These are phyloP conservation scores for Botrytis squamosa DNA, from an alignment of 2,329 filamentous ascomycete species.

Conservation along the genomic window DNA sequence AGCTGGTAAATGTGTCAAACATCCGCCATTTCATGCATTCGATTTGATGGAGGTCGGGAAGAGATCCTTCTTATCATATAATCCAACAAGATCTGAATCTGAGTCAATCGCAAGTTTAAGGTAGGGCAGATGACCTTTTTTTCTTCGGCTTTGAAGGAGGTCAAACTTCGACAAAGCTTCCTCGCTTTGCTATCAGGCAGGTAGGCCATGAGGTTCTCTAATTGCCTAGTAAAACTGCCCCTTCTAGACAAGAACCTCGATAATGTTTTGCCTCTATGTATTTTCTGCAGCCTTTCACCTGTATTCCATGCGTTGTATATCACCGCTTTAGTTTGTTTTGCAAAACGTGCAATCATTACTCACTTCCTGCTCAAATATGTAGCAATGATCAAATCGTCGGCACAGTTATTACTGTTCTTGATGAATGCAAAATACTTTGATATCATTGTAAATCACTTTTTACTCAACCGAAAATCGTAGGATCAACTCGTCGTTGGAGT, in stretches of 20 bases:
- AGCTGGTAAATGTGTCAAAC: constrained; percentile 10
- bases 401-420: not conserved
- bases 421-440: not conserved
- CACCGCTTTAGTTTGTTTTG: not conserved
- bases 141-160: not conserved
- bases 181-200: not conserved
- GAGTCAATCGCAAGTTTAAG: not conserved
- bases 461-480: not conserved
- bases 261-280: not conserved
- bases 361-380: not conserved
- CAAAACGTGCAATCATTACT: not conserved
- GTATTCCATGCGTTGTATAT: not conserved
- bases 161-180: not conserved
- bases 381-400: not conserved
- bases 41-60: not conserved
- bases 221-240: not conserved
- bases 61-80: constrained; percentile 5
- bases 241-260: no score
- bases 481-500: not conserved
- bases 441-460: not conserved
- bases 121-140: not conserved
- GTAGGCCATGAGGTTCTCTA: not conserved
- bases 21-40: not conserved
- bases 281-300: not conserved
- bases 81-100: not conserved